Percentiles rank a stretch among this genome's conserved stretches.
phyloP scores from a whole-genome alignment of 1,139 yeast genomes.

The Schizosaccharomyces versatilis region DNA sequence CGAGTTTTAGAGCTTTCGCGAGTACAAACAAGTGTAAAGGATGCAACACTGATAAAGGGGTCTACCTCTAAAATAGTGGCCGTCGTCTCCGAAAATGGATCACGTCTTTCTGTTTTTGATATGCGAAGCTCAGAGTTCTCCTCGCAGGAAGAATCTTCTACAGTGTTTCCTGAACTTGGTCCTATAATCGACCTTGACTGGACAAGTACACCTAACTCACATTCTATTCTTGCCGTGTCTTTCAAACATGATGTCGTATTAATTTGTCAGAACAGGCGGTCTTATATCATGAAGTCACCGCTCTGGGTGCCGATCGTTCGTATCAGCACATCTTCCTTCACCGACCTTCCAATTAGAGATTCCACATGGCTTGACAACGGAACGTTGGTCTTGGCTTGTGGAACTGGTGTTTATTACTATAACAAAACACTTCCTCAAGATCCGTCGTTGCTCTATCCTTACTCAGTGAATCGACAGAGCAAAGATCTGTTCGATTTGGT shows the following conservation, averaged over 20 bases:
- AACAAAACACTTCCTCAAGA: conserved; percentile 32
- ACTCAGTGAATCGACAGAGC: conserved; percentile 16
- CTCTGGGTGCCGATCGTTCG: conserved; percentile 50
- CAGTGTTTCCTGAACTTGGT: conserved; percentile 21
- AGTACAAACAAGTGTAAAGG: conserved; percentile 33
- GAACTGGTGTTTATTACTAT: conserved; percentile 69
- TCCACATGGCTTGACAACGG: conserved; percentile 71
- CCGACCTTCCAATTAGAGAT: conserved; percentile 69
- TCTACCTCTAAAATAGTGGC: conserved; percentile 60
- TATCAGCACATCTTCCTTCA: conserved; percentile 21
- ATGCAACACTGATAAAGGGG: conserved; percentile 39
- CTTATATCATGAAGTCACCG: conserved; percentile 61
- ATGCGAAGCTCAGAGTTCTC: conserved; percentile 19
- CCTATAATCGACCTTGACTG: conserved; percentile 47
- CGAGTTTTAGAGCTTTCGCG: conserved; percentile 30
- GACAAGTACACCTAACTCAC: conserved; percentile 45
- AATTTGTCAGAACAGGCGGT: conserved; percentile 67
- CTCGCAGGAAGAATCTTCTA: conserved; percentile 30
- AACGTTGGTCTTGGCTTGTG: conserved; percentile 60
- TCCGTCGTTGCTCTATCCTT: conserved; percentile 16
- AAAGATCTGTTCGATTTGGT: conserved; percentile 42
- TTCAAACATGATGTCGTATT: conserved; percentile 39
- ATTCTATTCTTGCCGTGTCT: conserved; percentile 63
- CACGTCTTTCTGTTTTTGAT: conserved; percentile 54
- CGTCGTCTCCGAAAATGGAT: conserved; percentile 33